Percentiles rank a stretch among this genome's conserved stretches.
phyloP scores from a whole-genome alignment of 345 rosid genomes.

The Ricinus communis region DNA sequence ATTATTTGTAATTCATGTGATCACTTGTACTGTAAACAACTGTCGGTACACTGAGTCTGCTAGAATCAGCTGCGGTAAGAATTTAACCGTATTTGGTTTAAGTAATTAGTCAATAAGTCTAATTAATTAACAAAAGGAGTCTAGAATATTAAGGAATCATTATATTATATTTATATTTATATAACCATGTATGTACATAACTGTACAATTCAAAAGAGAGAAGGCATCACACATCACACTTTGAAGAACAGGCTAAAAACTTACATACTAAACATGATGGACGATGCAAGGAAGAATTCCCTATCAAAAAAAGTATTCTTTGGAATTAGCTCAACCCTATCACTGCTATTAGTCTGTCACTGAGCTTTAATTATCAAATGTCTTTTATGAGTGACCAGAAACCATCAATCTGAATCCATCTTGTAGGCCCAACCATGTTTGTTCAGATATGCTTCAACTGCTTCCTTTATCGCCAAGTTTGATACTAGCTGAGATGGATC shows the following conservation, averaged over 20 bases:
- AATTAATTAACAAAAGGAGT: no score
- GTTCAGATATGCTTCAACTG: constrained; percentile 71
- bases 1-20: no score
- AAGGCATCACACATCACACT: constrained; percentile 4
- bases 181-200: background rate
- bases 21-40: no score
- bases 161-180: no score
- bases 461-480: constrained; percentile 85
- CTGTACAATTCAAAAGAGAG: constrained; percentile 25
- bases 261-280: background rate
- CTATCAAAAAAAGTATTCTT: background rate
- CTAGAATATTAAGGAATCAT: no score
- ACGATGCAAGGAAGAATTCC: background rate
- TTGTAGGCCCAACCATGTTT: constrained; percentile 85
- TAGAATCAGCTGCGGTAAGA: no score
- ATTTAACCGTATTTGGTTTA: no score
- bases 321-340: background rate
- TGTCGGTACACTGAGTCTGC: no score
- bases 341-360: background rate
- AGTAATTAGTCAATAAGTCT: no score
- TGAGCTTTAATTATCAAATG: background rate
- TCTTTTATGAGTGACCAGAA: background rate
- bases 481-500: constrained; percentile 52
- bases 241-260: background rate
- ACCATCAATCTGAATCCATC: constrained; percentile 17